A percentile compares a stretch with the other conserved stretches of the same genome.
These are phyloP conservation scores for Neurospora cerealis DNA, from an alignment of 495 filamentous ascomycete species.

Conservation along the genomic window DNA sequence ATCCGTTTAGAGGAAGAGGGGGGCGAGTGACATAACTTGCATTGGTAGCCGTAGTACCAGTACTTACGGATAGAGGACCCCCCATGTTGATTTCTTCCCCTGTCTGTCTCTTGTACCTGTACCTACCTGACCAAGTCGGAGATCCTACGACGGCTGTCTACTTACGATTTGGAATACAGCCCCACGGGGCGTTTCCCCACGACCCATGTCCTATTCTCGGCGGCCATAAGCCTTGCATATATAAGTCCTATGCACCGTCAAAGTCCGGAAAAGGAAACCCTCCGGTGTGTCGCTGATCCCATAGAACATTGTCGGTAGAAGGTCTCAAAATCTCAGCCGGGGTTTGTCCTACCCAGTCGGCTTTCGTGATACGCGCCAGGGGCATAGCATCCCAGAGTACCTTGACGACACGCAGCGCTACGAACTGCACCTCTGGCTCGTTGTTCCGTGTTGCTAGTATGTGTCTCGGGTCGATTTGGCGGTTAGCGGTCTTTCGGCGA, in stretches of 20 bases:
- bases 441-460: not conserved
- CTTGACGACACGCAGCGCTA: not conserved
- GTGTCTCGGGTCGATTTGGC: not conserved
- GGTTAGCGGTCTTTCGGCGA: not conserved
- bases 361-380: not conserved
- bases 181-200: not conserved
- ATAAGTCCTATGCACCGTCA: not conserved
- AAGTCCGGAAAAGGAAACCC: not conserved
- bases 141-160: not conserved
- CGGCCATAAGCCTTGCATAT: not conserved
- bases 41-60: not conserved
- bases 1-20: not conserved
- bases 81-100: not conserved
- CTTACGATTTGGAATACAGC: not conserved
- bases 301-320: not conserved
- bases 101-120: not conserved
- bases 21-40: not conserved
- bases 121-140: not conserved
- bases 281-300: not conserved
- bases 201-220: not conserved
- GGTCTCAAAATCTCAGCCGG: not conserved
- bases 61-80: not conserved
- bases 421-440: not conserved
- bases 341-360: not conserved
- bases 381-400: not conserved